Conservation (phyloP, 1,284 basidiomycete species). For the Xerocomus nothofagi region DNA sequence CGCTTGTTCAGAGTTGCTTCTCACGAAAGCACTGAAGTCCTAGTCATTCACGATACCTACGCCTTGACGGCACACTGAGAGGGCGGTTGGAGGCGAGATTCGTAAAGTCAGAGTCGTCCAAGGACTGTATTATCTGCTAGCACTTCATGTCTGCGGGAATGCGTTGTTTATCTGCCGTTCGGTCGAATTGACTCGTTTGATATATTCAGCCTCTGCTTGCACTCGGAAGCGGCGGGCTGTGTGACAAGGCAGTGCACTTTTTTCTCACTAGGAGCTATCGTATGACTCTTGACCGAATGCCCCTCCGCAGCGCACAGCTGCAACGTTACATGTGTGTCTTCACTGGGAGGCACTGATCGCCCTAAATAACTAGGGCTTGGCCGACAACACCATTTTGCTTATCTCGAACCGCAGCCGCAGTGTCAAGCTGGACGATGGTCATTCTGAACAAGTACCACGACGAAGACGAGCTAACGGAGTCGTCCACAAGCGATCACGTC, state of each 20-base stretch:
- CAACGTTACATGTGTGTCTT: neutral
- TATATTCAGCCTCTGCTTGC: neutral
- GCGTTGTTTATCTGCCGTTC: neutral
- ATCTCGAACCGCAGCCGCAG: neutral
- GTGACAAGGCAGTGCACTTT: slow-evolving; percentile 1
- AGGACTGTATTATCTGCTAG: slow-evolving; percentile 22
- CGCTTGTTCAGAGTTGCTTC: neutral
- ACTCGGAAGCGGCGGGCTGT: neutral
- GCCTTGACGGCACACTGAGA: slow-evolving; percentile 22
- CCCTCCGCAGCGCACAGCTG: slow-evolving; percentile 3
- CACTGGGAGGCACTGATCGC: neutral
- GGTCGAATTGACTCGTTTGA: neutral
- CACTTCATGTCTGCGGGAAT: neutral
- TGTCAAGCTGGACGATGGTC: slow-evolving; percentile 7
- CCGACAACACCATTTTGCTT: neutral
- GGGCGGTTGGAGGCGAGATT: slow-evolving; percentile 21
- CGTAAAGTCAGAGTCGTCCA: slow-evolving; percentile 7
- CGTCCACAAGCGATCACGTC: neutral
- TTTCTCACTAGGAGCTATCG: neutral
- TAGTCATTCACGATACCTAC: slow-evolving; percentile 21
- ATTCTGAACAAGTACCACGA: slow-evolving; percentile 14
- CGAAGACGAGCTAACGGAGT: slow-evolving; percentile 2
- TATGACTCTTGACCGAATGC: neutral
- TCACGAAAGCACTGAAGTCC: neutral
- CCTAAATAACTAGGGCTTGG: slow-evolving; percentile 3